phyloP scores from a whole-genome alignment of 495 filamentous ascomycete species.

The Lophiostoma macrostomum region DNA sequence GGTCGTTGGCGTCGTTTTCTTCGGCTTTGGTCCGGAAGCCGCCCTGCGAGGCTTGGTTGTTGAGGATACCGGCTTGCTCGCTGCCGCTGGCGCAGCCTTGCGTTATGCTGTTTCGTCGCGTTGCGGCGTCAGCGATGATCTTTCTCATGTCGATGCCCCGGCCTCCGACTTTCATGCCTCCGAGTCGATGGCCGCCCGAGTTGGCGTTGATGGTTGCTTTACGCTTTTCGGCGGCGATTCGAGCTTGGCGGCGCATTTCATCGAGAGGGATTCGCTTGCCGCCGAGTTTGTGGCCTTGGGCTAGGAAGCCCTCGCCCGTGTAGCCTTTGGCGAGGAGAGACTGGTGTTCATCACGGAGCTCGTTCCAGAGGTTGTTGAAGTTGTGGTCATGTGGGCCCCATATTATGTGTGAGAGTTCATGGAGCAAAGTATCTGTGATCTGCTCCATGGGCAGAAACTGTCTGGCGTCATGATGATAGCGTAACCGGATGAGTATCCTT shows the following conservation, averaged over 20 bases:
- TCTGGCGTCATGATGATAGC: conserved; percentile 68
- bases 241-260: conserved; percentile 73
- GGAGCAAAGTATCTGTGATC: conserved; percentile 88
- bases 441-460: conserved; percentile 80
- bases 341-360: conserved; percentile 81
- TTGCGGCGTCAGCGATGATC: conserved; percentile 70
- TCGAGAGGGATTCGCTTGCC: conserved; percentile 63
- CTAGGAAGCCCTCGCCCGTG: conserved; percentile 86
- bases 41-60: conserved; percentile 64
- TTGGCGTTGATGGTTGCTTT: conserved; percentile 44
- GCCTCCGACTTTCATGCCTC: conserved; percentile 59
- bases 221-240: conserved; percentile 72
- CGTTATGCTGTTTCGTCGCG: conserved; percentile 60
- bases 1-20: conserved; percentile 85
- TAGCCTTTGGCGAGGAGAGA: conserved; percentile 75
- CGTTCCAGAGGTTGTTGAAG: conserved; percentile 83
- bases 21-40: conserved; percentile 82
- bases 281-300: conserved; percentile 70
- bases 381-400: conserved; percentile 77
- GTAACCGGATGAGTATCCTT: conserved; percentile 79
- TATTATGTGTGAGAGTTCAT: conserved; percentile 88
- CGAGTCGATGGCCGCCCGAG: conserved; percentile 68
- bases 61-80: conserved; percentile 58
- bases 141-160: conserved; percentile 70
- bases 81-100: conserved; percentile 74